Evolutionary conservation across 148 eudicot species (phyloP), one percentile per base, ranked within the genome.

Genomic region (Polygonum maritimum): DNA sequence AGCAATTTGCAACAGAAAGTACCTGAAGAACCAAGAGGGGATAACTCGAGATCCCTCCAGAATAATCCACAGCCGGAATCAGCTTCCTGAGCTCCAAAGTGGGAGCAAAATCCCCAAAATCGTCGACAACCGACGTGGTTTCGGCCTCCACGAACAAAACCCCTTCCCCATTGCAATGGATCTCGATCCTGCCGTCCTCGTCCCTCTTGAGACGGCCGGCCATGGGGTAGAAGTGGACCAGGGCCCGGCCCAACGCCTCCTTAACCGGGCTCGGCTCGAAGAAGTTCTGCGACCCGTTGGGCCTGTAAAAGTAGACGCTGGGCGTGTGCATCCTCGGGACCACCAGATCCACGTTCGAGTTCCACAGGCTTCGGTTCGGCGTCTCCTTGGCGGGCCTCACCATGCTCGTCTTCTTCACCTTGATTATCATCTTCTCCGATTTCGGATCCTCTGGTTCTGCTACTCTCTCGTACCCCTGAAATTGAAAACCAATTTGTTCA

Each of bases 71-170:
- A 2, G 69, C 22, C 4, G 90, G 90, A 15, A 81, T 79, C 60
- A 87, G 74, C 48, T 52, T 74, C 38, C 80, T 76, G 19, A 85
- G 81, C 77, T 79, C 81, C 75, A 77, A 40, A 3, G 81, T 84
- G 3, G 89, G 89, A 36, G 75, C 82, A 75, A 87, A 87, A n/a
- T 87, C 87, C n/a, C 87, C 89, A 71, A 84, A 85, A 75, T 84
- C 86, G 10, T 86, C 81, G 11, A 87, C 19, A 2, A 44, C 70
- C 1, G 78, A 73, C n/a, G 80, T 75, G 7, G 85, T 77, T 26
- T 80, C 80, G 4, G 74, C 78, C 38, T 80, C 85, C 3, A 74
- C 80, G 52, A 80, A 80, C 58, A 78, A 44, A 22, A 71, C 83
- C 48, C 83, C 85, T 65, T 77, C 54, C 2, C 47, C 78, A 15